A percentile compares a stretch with the other conserved stretches of the same genome.
phyloP scores from a whole-genome alignment of 2,329 filamentous ascomycete species.

The Fusarium humuli region DNA sequence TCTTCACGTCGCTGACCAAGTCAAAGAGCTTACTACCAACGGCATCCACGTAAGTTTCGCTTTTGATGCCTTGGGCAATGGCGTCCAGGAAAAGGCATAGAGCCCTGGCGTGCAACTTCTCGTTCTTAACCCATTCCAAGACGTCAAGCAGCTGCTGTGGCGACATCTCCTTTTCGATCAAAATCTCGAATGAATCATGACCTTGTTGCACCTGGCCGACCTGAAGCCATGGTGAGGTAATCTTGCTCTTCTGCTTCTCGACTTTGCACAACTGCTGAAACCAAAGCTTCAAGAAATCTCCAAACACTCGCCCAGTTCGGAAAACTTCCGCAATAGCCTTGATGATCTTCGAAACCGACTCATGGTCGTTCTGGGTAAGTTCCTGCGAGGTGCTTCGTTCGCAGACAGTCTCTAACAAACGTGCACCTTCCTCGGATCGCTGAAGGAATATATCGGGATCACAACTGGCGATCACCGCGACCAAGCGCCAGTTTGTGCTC shows the following conservation, averaged over 20 bases:
- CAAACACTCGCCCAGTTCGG: conserved; percentile 57
- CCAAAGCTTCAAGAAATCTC: conserved; percentile 62
- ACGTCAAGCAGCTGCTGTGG: conserved; percentile 58
- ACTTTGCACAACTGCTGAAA: conserved; percentile 55
- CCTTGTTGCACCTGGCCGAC: conserved; percentile 39
- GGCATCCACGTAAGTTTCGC: conserved; percentile 58
- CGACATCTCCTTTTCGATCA: conserved; percentile 59
- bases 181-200: conserved; percentile 32
- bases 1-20: conserved; percentile 47
- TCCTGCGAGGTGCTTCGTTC: conserved; percentile 47
- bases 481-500: conserved; percentile 57
- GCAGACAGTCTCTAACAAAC: conserved; percentile 56
- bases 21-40: conserved; percentile 55
- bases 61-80: conserved; percentile 56
- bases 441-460: conserved; percentile 61
- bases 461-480: conserved; percentile 56
- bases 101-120: conserved; percentile 49
- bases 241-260: conserved; percentile 47
- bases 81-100: conserved; percentile 58
- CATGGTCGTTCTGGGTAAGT: conserved; percentile 32
- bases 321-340: conserved; percentile 59
- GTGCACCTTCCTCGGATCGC: conserved; percentile 53
- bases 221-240: conserved; percentile 51
- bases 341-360: conserved; percentile 53
- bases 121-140: conserved; percentile 56